Percentiles rank a stretch among this genome's conserved stretches.
Conservation (phyloP, 75 land plant genomes). For the Pinus taeda region DNA sequence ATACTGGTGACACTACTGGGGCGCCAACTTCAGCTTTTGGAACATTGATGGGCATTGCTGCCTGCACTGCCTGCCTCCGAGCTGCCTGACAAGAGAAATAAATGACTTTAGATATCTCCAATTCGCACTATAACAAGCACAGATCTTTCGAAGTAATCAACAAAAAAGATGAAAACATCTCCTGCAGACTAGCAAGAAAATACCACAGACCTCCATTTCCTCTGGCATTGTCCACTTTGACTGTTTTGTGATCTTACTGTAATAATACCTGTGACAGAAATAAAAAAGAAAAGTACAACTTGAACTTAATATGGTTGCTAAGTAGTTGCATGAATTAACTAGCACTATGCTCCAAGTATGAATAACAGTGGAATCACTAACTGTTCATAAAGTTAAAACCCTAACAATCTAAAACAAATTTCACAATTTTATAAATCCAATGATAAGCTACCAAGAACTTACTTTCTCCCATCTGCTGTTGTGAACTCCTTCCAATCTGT, state of each 20-base stretch:
- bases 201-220: constrained; percentile 68
- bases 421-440: background rate
- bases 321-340: constrained; percentile 7
- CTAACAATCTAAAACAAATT: too few relatives aligned
- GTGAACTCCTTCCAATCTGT: constrained; percentile 94
- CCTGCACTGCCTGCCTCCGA: constrained; percentile 66
- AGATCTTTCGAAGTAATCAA: background rate
- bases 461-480: constrained; percentile 86
- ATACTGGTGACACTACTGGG: constrained; percentile 10
- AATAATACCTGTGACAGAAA: constrained; percentile 63
- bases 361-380: background rate
- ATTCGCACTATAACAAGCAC: background rate
- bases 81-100: constrained; percentile 53
- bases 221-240: constrained; percentile 97
- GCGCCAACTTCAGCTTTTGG: constrained; percentile 4
- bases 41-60: background rate
- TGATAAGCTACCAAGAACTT: constrained; percentile 10
- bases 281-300: background rate
- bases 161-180: background rate
- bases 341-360: background rate
- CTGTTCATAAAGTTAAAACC: too few relatives aligned
- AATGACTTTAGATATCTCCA: background rate
- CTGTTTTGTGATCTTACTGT: constrained; percentile 87
- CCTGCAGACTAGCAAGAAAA: background rate
- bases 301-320: background rate